These are phyloP conservation scores for Euphorbia tirucalli DNA, from an alignment of 345 rosid species.

Conservation along the genomic window DNA sequence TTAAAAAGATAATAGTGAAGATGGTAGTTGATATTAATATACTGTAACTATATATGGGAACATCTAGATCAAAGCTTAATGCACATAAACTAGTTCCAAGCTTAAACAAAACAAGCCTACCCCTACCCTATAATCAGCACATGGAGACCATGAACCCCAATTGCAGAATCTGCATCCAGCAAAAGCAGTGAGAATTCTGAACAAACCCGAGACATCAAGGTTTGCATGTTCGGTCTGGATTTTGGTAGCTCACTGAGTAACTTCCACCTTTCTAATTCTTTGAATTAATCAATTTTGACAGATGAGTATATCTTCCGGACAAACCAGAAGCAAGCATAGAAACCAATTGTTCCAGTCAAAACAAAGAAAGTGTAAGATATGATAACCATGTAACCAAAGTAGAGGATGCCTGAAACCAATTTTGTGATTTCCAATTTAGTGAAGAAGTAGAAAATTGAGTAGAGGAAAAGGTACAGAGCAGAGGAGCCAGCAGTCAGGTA, in stretches of 20 bases:
- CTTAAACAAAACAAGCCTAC: conserved; percentile 19
- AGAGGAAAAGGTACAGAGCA: conserved; percentile 89
- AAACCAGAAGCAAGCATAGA: conserved; percentile 97
- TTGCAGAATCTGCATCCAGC: conserved; percentile 3
- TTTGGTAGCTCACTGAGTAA: too few relatives aligned
- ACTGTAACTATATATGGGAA: not conserved
- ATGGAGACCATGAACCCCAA: conserved; percentile 16
- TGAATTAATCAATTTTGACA: conserved; percentile 79
- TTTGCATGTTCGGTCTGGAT: too few relatives aligned
- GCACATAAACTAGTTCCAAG: conserved; percentile 13
- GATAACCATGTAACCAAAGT: conserved; percentile 88
- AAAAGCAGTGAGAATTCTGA: not conserved
- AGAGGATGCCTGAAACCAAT: conserved; percentile 82
- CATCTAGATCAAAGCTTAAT: conserved; percentile 8
- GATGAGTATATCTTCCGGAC: conserved; percentile 94
- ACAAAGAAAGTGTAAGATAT: conserved; percentile 89
- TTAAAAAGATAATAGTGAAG: not conserved
- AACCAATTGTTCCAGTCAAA: conserved; percentile 90
- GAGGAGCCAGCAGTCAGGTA: conserved; percentile 95
- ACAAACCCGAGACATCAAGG: not conserved
- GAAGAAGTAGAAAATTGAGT: conserved; percentile 93
- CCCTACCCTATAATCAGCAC: conserved; percentile 24
- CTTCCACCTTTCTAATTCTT: conserved; percentile 14
- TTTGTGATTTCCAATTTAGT: conserved; percentile 93
- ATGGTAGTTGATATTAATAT: not conserved